Evolutionary conservation across 2,329 filamentous ascomycete species (phyloP).

Genomic region (Fusarium scirpi): DNA sequence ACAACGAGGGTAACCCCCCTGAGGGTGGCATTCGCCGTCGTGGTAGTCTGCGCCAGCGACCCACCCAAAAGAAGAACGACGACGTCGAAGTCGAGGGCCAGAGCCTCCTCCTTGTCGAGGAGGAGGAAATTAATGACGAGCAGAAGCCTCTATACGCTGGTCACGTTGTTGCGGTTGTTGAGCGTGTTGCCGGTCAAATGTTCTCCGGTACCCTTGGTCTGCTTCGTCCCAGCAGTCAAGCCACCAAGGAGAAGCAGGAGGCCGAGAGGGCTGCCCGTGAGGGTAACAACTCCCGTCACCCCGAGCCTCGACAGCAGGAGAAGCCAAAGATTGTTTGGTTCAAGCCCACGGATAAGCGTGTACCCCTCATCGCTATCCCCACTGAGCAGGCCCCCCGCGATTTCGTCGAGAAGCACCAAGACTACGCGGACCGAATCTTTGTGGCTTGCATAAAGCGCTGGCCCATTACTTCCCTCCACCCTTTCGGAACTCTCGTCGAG

Average conservation of each 20-base stretch:
- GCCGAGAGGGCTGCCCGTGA: conserved; percentile 94
- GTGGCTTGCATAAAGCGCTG: conserved; percentile 99
- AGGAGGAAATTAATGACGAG: conserved; percentile 98
- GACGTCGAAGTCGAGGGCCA: conserved; percentile 99
- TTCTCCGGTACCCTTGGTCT: conserved; percentile 97
- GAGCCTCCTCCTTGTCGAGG: conserved; percentile 94
- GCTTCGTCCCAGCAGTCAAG: conserved; percentile 95
- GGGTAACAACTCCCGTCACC: conserved; percentile 75
- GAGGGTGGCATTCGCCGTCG: conserved; percentile 92
- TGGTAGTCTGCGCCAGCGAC: conserved; percentile 94
- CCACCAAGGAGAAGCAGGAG: conserved; percentile 99
- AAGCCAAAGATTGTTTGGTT: conserved; percentile 99
- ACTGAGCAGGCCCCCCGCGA: conserved; percentile 97
- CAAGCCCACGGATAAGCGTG: conserved; percentile 99
- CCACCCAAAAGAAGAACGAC: conserved; percentile 99
- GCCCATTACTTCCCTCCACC: conserved; percentile 99
- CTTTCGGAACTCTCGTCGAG: conserved; percentile 96
- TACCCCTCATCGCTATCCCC: conserved; percentile 96
- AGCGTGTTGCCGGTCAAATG: conserved; percentile 98
- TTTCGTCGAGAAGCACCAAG: conserved; percentile 98
- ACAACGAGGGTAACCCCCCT: conserved; percentile 70
- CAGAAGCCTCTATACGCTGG: conserved; percentile 97
- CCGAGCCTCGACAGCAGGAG: conserved; percentile 85
- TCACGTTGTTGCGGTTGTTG: conserved; percentile 96
- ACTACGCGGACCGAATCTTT: conserved; percentile 97